A percentile compares a stretch with the other conserved stretches of the same genome.
phyloP scores from a whole-genome alignment of 768 basidiomycete genomes.

The Infundibulicybe gibba region DNA sequence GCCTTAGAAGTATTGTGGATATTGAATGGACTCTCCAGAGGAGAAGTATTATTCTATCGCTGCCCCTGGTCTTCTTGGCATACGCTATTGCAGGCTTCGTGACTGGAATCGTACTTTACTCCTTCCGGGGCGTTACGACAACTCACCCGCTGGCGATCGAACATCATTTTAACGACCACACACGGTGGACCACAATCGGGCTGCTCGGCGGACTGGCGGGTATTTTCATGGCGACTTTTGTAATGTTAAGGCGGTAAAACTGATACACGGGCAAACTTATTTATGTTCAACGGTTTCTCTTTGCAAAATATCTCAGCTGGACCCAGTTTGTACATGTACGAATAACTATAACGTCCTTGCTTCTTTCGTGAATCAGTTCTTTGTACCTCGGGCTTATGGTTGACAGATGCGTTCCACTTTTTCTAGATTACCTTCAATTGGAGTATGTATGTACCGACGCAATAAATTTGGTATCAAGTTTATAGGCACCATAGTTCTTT shows the following conservation, averaged over 20 bases:
- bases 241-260: constrained; percentile 31
- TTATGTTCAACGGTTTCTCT: constrained; percentile 1
- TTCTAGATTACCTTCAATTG: too few species aligned
- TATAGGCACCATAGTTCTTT: too few species aligned
- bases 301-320: neutral
- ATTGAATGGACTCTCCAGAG: constrained; percentile 34
- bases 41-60: constrained; percentile 61
- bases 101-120: constrained; percentile 60
- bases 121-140: constrained; percentile 48
- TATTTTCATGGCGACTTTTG: constrained; percentile 50
- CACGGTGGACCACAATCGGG: constrained; percentile 63
- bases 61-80: constrained; percentile 71
- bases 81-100: constrained; percentile 72
- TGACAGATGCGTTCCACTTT: too few species aligned
- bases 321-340: too few species aligned
- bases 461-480: too few species aligned
- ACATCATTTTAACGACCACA: constrained; percentile 53
- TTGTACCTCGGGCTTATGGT: too few species aligned
- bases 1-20: neutral
- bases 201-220: constrained; percentile 60
- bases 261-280: too few species aligned
- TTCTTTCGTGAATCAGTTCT: too few species aligned
- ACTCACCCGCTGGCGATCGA: constrained; percentile 30
- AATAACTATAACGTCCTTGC: too few species aligned
- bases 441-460: too few species aligned